phyloP scores from a whole-genome alignment of 2,329 filamentous ascomycete species.

The Dryadomyces quercivorus region DNA sequence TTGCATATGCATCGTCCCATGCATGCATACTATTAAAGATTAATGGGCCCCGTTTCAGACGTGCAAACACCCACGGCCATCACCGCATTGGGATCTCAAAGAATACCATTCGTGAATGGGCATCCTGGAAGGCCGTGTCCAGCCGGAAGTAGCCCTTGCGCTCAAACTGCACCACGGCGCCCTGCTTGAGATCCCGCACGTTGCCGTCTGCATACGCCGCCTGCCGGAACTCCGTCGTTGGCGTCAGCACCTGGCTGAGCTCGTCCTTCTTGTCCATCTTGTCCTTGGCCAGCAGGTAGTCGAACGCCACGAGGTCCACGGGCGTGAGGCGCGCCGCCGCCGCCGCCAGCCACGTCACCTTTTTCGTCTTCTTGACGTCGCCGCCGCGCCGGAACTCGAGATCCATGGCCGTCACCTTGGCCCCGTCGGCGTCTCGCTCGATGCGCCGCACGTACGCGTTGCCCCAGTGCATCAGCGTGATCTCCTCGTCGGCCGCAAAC shows the following conservation, averaged over 20 bases:
- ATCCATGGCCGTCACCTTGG: no score
- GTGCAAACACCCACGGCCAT: no score
- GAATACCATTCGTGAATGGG: slow-evolving; percentile 18
- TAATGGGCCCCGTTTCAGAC: no score
- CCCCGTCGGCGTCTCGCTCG: no score
- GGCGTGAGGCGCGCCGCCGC: no score
- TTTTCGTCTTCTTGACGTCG: no score
- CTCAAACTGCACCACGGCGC: slow-evolving; percentile 91
- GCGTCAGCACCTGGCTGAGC: neutral
- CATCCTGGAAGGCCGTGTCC: slow-evolving; percentile 46
- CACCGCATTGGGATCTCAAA: neutral
- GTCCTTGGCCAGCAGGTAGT: neutral
- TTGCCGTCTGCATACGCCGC: slow-evolving; percentile 71
- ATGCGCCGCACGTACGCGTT: no score
- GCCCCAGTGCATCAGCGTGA: neutral
- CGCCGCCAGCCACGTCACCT: no score
- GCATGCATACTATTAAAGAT: no score
- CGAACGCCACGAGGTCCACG: no score
- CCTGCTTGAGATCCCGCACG: slow-evolving; percentile 62
- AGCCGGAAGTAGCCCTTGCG: slow-evolving; percentile 83
- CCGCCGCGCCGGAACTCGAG: no score
- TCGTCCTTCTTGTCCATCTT: neutral
- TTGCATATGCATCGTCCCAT: no score
- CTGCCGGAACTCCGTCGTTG: slow-evolving; percentile 60
- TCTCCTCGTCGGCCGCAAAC: neutral